Evolutionary conservation across 148 eudicot genomes (phyloP).

Genomic region (Drosera capensis): DNA sequence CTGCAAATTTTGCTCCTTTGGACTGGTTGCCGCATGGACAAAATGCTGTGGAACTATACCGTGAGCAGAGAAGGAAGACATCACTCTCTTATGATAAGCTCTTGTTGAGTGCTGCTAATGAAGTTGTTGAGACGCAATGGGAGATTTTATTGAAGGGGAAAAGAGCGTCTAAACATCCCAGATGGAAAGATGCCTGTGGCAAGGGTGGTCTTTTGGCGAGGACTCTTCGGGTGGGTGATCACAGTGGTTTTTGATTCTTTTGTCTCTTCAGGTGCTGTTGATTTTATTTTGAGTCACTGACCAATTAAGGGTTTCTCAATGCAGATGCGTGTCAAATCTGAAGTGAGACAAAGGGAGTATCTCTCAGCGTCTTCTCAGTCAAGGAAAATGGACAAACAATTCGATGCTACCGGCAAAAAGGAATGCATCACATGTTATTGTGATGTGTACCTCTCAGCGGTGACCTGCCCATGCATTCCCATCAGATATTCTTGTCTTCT

Average conservation of each 20-base stretch:
- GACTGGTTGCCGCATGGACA: slow-evolving; percentile 81
- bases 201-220: slow-evolving; percentile 40
- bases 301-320: slow-evolving; percentile 6
- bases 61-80: slow-evolving; percentile 38
- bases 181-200: slow-evolving; percentile 45
- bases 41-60: slow-evolving; percentile 34
- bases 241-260: neutral
- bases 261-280: neutral
- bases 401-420: slow-evolving; percentile 23
- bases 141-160: slow-evolving; percentile 18
- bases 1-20: slow-evolving; percentile 49
- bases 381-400: slow-evolving; percentile 29
- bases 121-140: slow-evolving; percentile 48
- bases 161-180: slow-evolving; percentile 8
- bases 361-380: slow-evolving; percentile 31
- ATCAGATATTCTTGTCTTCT: slow-evolving; percentile 47
- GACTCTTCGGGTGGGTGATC: slow-evolving; percentile 37
- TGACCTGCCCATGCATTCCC: slow-evolving; percentile 41
- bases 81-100: slow-evolving; percentile 56
- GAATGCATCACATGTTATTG: slow-evolving; percentile 45
- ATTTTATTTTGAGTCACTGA: neutral
- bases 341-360: slow-evolving; percentile 31
- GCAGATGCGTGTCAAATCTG: slow-evolving; percentile 43
- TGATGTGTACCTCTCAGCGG: slow-evolving; percentile 59
- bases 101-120: slow-evolving; percentile 43